Percentiles rank a stretch among this genome's conserved stretches.
These are phyloP conservation scores for Bauhinia variegata DNA, from an alignment of 306 rosid species.

Conservation along the genomic window DNA sequence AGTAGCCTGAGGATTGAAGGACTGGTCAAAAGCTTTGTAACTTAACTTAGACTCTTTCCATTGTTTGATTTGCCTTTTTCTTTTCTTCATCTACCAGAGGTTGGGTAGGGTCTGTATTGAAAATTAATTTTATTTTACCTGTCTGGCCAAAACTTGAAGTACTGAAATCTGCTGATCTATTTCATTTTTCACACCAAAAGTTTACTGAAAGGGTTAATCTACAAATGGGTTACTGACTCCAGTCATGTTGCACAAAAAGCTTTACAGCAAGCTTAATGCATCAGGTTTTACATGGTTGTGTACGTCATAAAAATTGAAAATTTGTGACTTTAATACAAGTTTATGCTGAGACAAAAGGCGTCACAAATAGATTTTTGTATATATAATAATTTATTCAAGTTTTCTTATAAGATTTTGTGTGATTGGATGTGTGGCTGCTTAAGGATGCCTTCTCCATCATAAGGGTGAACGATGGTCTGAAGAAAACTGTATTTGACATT, in stretches of 20 bases:
- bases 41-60: not conserved
- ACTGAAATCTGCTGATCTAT: no score
- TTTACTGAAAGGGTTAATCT: no score
- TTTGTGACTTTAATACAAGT: not conserved
- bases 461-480: conserved; percentile 25
- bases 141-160: not conserved
- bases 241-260: not conserved
- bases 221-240: not conserved
- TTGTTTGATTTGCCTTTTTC: conserved; percentile 5
- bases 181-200: not conserved
- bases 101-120: conserved; percentile 18
- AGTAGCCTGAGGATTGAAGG: not conserved
- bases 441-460: conserved; percentile 26
- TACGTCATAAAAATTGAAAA: conserved; percentile 15
- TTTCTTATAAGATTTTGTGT: not conserved
- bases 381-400: conserved; percentile 8
- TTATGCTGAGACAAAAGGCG: not conserved
- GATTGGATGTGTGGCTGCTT: conserved; percentile 4
- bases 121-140: conserved; percentile 14
- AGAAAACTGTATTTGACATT: conserved; percentile 23
- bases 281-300: not conserved
- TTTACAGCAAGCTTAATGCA: conserved; percentile 1
- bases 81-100: not conserved
- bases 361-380: conserved; percentile 18
- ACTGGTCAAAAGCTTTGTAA: not conserved